Evolutionary conservation across 768 basidiomycete genomes (phyloP), one percentile per base, ranked within the genome.

Genomic region (Pulveroboletus sp.): DNA sequence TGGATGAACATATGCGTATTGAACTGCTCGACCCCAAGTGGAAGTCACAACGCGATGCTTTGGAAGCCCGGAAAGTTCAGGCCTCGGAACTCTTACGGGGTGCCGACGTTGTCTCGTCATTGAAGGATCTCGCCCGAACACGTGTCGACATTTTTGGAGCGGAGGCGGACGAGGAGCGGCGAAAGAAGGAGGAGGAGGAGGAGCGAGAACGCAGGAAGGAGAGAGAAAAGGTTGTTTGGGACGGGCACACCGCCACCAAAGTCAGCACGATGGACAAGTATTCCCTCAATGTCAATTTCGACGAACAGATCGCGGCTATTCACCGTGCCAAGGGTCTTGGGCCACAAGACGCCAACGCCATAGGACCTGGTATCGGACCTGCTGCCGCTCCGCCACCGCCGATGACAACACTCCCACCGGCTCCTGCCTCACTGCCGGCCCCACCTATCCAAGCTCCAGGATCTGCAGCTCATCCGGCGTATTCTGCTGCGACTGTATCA

Each of bases 1-100:
- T 98, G 38, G 83, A 95, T 58, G 94, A 98, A 65, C 96, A 98
- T 68, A 93, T 97, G 83, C 90, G 96, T 59, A 98, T 98, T 64
- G 96, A 99, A 66, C 70, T 97, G 53, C 80, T 99, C 58, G 96
- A 99, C 71, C 96, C 96, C 35, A 84, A 86, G 67, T 99, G 95
- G 94, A 97, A 97, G 68, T 92, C 93, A 55, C 92, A 95, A 66
- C 88, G 95, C 56, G 87, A 93, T 61, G 79, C 73, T 11, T 71
- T 94, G 60, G 96, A 99, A 66, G 80, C 86, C 29, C 88, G 94
- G 66, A 91, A 92, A 64, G 87, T 89, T 6, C 88, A 92, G 63
- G 85, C 89, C 6, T 89, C 89, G 16, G 90, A 93, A 61, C 74
- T 93, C 17, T 84, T 93, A 63, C 82, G 86, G 45, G 91, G 93